Evolutionary conservation across 306 rosid species (phyloP), one percentile per base, ranked within the genome.

Genomic region (Lotus japonicus): DNA sequence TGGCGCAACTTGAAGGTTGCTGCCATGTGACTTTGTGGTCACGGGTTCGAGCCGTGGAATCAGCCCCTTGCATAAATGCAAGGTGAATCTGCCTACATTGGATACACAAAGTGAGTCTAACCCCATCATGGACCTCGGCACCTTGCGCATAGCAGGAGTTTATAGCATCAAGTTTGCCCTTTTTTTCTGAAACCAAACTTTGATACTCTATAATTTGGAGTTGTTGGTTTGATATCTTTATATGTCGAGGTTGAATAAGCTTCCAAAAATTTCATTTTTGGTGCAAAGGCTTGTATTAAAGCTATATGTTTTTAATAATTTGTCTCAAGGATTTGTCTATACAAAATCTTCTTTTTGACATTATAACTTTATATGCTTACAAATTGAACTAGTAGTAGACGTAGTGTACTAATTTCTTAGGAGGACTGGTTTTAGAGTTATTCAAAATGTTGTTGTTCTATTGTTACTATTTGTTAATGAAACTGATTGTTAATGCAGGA

Each of bases 401-500:
- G n/a, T n/a, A n/a, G 3, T 10, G 13, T 48, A 21, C 10, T 48
- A 3, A 0, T 15, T 49, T 21, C 23, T 49, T 7, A 6, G 10
- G 16, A 49, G 21, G 49, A 12, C 4, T 1, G 19, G 13, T 5
- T 46, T 4, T 13, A 46, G 16, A 46, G 52, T 6, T 46, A 6
- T 13, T 14, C 52, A n/a, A 46, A 46, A 13, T 13, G 1, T 11
- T 44, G 49, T 15, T 12, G 5, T 44, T 44, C n/a, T 44, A 1
- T 48, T 21, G 19, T 42, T 41, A 11, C 11, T 14, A 14, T 60
- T 36, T 66, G 50, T 50, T 71, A 53, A 28, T 6, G 5, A 31
- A 50, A 77, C 15, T 39, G 36, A 52, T 71, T 77, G 66, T 67
- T 12, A 17, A 41, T 68, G 72, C 72, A 74, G 88, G 54, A 58